Percentiles rank a stretch among this genome's conserved stretches.
Conservation (phyloP, 176 grass and related monocot genomes). For the Ensete glaucum region DNA sequence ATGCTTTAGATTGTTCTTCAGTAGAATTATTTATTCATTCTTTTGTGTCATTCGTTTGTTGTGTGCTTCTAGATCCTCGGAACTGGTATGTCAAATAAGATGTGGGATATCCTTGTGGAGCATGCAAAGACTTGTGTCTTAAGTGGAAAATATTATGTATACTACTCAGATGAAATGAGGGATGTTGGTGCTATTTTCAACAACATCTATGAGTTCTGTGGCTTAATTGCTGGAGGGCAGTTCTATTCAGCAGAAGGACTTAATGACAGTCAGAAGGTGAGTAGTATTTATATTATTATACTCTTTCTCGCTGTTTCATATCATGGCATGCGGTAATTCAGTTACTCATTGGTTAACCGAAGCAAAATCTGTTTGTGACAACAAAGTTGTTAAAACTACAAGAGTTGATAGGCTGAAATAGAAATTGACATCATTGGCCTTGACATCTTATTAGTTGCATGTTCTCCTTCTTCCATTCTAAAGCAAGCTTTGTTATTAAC, state of each 20-base stretch:
- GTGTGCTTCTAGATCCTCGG: slow-evolving; percentile 17
- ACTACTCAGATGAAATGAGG: slow-evolving; percentile 9
- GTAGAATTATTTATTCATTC: not conserved
- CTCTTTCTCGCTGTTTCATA: not conserved
- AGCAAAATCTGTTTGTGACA: not conserved
- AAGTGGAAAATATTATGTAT: slow-evolving; percentile 18
- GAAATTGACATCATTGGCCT: no score
- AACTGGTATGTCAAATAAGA: slow-evolving; percentile 23
- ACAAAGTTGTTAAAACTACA: no score
- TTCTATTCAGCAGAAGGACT: slow-evolving; percentile 19
- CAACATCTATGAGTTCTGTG: slow-evolving; percentile 23
- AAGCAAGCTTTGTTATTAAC: no score
- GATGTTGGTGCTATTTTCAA: slow-evolving; percentile 21
- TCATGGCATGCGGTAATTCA: no score
- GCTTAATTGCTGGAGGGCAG: slow-evolving; percentile 5
- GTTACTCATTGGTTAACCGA: not conserved
- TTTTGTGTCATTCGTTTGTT: not conserved
- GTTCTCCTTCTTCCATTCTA: no score
- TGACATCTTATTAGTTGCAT: no score
- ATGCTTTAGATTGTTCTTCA: not conserved
- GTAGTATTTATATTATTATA: not conserved
- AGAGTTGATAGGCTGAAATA: no score
- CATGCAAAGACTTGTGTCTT: slow-evolving; percentile 22
- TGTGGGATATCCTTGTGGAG: slow-evolving; percentile 23
- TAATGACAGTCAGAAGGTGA: slow-evolving; percentile 16